A percentile compares a stretch with the other conserved stretches of the same genome.
Conservation (phyloP, 140 eudicot species). For the Oenanthe javanica region DNA sequence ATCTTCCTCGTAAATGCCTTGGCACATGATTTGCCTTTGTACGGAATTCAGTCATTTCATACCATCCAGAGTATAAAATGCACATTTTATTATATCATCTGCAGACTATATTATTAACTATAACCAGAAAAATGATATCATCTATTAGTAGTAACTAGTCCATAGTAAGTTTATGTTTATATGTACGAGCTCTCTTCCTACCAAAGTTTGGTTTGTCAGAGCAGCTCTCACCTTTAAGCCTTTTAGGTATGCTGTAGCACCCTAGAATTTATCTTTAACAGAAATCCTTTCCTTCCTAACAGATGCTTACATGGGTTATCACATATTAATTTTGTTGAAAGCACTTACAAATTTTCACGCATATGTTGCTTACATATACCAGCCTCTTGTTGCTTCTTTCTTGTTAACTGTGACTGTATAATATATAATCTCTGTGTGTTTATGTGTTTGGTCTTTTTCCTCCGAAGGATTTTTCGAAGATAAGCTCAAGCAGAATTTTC, state of each 20-base stretch:
- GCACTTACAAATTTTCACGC: not conserved
- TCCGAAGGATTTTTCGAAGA: not conserved
- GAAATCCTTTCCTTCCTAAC: not conserved
- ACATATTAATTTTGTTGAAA: not conserved
- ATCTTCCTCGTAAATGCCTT: not conserved
- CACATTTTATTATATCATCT: not conserved
- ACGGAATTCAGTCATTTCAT: constrained; percentile 1
- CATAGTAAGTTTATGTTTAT: not conserved
- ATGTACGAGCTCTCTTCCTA: not conserved
- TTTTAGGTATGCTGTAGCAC: not conserved
- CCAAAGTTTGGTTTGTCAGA: not conserved
- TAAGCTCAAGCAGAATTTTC: not conserved
- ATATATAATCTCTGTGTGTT: not conserved
- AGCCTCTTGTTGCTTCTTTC: not conserved
- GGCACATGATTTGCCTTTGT: not conserved
- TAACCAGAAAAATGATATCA: not conserved
- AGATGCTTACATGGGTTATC: not conserved
- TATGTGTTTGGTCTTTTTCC: not conserved
- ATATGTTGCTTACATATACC: not conserved
- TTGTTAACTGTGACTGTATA: not conserved
- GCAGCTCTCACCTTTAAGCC: not conserved
- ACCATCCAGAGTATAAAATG: constrained; percentile 1
- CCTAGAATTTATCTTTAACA: not conserved
- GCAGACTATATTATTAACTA: not conserved
- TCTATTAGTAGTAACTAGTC: not conserved